Conservation (phyloP, 106 monocot species). For the Dioscorea zingiberensis region DNA sequence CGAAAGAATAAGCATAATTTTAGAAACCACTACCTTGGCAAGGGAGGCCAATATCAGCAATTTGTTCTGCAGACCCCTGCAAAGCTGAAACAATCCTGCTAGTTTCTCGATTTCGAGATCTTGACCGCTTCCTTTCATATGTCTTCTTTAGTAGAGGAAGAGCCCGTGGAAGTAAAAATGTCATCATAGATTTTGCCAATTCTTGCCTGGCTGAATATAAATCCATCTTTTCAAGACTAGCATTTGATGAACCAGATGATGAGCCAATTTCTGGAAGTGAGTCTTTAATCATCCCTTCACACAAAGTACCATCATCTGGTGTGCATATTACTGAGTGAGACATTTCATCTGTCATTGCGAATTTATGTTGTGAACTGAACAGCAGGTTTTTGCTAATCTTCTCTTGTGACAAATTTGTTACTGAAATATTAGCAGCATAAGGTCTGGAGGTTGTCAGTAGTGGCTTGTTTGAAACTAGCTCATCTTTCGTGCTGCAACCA, state of each 20-base stretch:
- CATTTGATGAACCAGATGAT: conserved; percentile 57
- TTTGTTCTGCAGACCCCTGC: conserved; percentile 6
- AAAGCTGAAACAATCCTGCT: background rate
- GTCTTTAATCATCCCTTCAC: conserved; percentile 20
- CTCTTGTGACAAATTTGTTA: background rate
- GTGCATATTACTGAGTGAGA: background rate
- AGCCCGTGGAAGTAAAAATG: conserved; percentile 85
- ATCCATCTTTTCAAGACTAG: conserved; percentile 36
- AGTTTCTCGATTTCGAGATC: conserved; percentile 17
- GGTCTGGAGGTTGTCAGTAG: no score
- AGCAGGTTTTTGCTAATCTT: conserved; percentile 1
- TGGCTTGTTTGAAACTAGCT: conserved; percentile 2
- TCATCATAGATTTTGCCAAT: conserved; percentile 81
- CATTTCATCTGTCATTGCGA: conserved; percentile 7
- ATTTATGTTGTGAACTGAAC: conserved; percentile 5
- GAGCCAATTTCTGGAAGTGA: conserved; percentile 36
- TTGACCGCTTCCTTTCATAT: conserved; percentile 41
- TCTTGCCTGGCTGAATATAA: conserved; percentile 47
- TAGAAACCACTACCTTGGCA: conserved; percentile 20
- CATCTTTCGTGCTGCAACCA: conserved; percentile 11
- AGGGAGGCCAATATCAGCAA: conserved; percentile 3
- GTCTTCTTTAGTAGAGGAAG: conserved; percentile 80
- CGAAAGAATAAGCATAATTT: background rate
- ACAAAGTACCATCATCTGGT: conserved; percentile 9
- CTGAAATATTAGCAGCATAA: no score